Percentiles rank a stretch among this genome's conserved stretches.
These are phyloP conservation scores for Erucastrum elatum DNA, from an alignment of 345 rosid genomes.

Conservation along the genomic window DNA sequence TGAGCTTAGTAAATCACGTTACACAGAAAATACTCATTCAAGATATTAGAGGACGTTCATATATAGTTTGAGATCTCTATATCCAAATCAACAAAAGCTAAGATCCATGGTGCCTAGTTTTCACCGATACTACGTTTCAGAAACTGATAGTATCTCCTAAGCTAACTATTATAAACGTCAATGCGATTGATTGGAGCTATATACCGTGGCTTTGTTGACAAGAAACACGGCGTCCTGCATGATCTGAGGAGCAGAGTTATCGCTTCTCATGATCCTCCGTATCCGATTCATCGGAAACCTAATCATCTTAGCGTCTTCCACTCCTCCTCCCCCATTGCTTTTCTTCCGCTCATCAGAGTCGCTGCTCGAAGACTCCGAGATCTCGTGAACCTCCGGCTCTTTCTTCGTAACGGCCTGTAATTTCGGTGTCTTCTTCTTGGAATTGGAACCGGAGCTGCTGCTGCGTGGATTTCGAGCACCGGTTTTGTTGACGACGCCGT, in stretches of 20 bases:
- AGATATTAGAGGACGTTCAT: too few relatives aligned
- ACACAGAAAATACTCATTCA: too few relatives aligned
- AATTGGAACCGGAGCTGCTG: conserved; percentile 12
- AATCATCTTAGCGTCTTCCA: conserved; percentile 45
- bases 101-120: too few relatives aligned
- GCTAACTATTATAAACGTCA: not conserved
- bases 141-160: not conserved
- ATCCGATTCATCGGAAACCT: conserved; percentile 75
- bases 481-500: conserved; percentile 11
- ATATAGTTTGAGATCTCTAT: too few relatives aligned
- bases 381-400: conserved; percentile 28
- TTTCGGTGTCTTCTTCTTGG: conserved; percentile 18
- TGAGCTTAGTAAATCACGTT: too few relatives aligned
- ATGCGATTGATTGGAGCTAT: not conserved
- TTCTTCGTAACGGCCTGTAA: not conserved
- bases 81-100: too few relatives aligned
- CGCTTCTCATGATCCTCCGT: conserved; percentile 62
- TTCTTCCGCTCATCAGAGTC: conserved; percentile 3
- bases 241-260: conserved; percentile 40
- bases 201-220: conserved; percentile 87
- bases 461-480: not conserved
- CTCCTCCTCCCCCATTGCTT: conserved; percentile 21
- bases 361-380: conserved; percentile 35
- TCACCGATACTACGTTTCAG: too few relatives aligned
- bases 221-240: conserved; percentile 69